Conservation (phyloP, 2,329 filamentous ascomycete genomes). For the Diaporthe capsici region DNA sequence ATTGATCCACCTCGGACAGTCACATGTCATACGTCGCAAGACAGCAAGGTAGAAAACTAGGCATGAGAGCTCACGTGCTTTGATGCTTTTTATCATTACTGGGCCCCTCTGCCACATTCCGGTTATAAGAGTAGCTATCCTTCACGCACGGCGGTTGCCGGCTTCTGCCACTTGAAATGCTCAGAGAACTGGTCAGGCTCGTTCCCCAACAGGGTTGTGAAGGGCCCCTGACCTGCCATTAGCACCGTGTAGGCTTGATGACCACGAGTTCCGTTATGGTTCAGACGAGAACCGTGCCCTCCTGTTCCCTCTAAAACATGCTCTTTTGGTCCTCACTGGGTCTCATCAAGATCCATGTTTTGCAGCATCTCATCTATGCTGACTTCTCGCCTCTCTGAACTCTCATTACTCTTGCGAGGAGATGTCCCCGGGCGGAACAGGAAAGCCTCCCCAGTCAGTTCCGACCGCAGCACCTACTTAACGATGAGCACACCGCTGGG, state of each 20-base stretch:
- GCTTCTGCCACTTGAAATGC: background rate
- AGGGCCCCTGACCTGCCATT: background rate
- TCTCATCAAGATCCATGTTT: background rate
- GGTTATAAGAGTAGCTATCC: background rate
- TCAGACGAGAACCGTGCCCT: background rate
- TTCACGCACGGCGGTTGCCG: background rate
- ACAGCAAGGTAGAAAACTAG: background rate
- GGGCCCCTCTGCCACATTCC: background rate
- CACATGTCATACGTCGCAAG: background rate
- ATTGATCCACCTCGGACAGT: background rate
- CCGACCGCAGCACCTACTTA: slow-evolving; percentile 56
- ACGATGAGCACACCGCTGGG: slow-evolving; percentile 93
- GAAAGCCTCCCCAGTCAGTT: background rate
- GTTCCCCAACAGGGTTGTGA: background rate
- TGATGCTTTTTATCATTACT: background rate
- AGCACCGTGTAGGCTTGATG: background rate
- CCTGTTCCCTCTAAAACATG: background rate
- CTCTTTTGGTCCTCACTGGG: background rate
- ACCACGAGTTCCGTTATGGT: background rate
- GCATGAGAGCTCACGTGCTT: background rate
- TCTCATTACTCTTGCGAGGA: background rate
- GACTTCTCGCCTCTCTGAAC: background rate
- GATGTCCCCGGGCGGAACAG: background rate
- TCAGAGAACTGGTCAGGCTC: background rate
- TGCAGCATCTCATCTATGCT: slow-evolving; percentile 12